Evolutionary conservation across 257 asterid species (phyloP).

Genomic region (Gentiana dahurica): DNA sequence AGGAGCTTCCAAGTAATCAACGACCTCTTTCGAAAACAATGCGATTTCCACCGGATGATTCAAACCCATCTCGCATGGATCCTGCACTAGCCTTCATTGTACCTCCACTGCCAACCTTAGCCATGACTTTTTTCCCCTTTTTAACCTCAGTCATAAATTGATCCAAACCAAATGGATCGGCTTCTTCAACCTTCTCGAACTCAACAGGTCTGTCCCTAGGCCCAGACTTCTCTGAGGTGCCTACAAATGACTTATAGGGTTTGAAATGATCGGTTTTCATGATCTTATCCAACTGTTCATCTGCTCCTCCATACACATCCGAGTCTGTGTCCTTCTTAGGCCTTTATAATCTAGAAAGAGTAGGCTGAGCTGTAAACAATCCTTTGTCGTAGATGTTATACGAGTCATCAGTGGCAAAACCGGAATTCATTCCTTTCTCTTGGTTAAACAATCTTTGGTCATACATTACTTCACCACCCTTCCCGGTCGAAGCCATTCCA

Average conservation of each 20-base stretch:
- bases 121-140: conserved; percentile 74
- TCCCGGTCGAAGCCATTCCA: conserved; percentile 68
- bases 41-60: conserved; percentile 29
- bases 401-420: conserved; percentile 69
- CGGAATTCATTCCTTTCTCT: conserved; percentile 91
- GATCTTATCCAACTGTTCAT: conserved; percentile 77
- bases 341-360: conserved; percentile 66
- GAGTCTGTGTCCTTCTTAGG: conserved; percentile 76
- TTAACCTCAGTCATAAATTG: conserved; percentile 85
- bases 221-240: conserved; percentile 60
- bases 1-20: background rate
- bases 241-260: conserved; percentile 59
- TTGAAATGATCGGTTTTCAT: conserved; percentile 83
- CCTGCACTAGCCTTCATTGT: conserved; percentile 44
- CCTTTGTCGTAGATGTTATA: conserved; percentile 82
- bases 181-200: conserved; percentile 67
- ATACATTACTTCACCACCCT: conserved; percentile 72
- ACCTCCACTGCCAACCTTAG: conserved; percentile 53
- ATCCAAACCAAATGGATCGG: conserved; percentile 89
- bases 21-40: conserved; percentile 34
- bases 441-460: conserved; percentile 84
- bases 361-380: conserved; percentile 54
- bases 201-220: conserved; percentile 76
- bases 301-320: conserved; percentile 80
- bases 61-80: conserved; percentile 33